Base-by-base conservation (phyloP, 192 early-diverging fungal genomes). In the Gaertneriomyces semiglobifer region DNA sequence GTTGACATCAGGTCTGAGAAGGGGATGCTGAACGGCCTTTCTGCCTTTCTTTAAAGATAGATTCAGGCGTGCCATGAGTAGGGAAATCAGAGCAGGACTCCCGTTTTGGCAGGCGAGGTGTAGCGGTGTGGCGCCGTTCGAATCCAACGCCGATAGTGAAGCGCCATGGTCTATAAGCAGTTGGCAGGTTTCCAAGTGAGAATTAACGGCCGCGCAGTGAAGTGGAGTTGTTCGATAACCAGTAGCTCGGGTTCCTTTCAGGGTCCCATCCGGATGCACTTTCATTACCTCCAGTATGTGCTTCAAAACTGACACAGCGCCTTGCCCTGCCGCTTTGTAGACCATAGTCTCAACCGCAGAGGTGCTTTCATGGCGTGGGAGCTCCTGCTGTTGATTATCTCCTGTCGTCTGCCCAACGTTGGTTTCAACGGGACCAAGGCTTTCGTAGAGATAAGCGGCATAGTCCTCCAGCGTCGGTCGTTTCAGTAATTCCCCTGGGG, bases 401-500 rank as follows among this genome's bases (percentile, higher is more conserved):
- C 7, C 2, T 1, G 20, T 60, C 51, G 51, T 18, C 9, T 20
- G 18, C 40, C 42, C 46, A 11, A 6, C 16, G 19, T 38, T 33
- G 38, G 7, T 46, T 9, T 25, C 20, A 43, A 67, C 46, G 6
- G 60, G 12, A 3, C 59, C 71, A 44, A 45, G 43, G 42, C 39
- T 25, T 8, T 58, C 66, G 7, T 46, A 12, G 1, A 77, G 53
- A 62, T 74, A 77, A 4, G 16, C 20, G 1, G 68, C 71, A 53
- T 52, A 77, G 12, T 67, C 62, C 16, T 18, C 59, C 65, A 77
- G 33, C 19, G 12, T 14, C 10, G 71, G 72, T 14, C 76, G 57
- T 62, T 67, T 74, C 20, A 73, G 41, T 33, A 77, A 18, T 46
- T 77, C 72, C 12, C 65, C 72, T 11, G 76, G 76, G 12, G 56